Base-by-base conservation (phyloP, 352 stramenopile genomes). In the Discostella stelligera region DNA sequence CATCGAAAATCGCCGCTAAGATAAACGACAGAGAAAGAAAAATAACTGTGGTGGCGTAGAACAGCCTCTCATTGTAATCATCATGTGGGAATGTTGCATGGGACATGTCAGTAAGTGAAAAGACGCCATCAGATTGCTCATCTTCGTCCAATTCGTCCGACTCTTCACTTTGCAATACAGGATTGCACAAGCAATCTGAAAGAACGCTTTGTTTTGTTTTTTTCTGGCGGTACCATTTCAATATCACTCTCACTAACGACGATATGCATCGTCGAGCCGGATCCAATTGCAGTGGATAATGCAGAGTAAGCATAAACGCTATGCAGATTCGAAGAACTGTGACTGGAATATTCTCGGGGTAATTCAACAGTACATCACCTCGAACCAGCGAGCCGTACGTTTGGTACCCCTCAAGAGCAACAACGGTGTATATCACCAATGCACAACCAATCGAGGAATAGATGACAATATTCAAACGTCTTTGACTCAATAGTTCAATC, bases 231-330 rank as follows among this genome's bases (percentile, higher is more conserved):
- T 39, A 64, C 62, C 52, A 66, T 52, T 63, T 58, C 25, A 71
- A 63, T 46, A 60, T 41, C 46, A 61, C 64, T 23, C 67, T 55
- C 20, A 87, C 52, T 49, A 85, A 71, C 23, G 62, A 79, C 18
- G 30, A 71, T 48, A 87, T 77, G 58, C 83, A 89, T 58, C 72
- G 39, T 54, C 83, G 54, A 7, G 62, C 62, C 39, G 83, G 83
- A 52, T 89, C 78, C 16, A 88, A 69, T 59, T 89, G 83, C 18
- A 89, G 64, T 39, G 83, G 83, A 77, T 85, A 87, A n/a, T 71
- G 64, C 39, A 85, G 64, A 21, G 64, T 48, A 14, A 89, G 46
- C 73, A 87, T 80, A 11, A 87, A 58, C 21, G 79, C 71, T 70
- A 89, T 77, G 37, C 66, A 77, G 18, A 89, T 78, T 37, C 83